Conservation (phyloP, 148 eudicot species). For the Selenicereus undatus region DNA sequence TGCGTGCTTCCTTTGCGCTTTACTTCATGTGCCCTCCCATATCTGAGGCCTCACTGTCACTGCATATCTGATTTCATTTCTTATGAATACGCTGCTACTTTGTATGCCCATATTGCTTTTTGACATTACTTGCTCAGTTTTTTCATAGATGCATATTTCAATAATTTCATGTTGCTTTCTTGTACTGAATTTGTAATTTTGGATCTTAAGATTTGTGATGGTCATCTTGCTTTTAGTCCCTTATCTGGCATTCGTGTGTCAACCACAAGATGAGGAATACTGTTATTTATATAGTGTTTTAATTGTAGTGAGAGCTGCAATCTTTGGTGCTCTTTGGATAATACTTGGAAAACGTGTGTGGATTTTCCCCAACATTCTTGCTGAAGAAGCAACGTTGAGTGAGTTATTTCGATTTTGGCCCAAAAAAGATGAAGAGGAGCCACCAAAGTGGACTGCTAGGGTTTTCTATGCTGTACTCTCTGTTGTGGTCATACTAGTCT, state of each 20-base stretch:
- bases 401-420: slow-evolving; percentile 97
- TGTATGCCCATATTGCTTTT: too few species aligned
- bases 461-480: slow-evolving; percentile 67
- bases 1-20: too few species aligned
- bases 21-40: too few species aligned
- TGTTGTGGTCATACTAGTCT: slow-evolving; percentile 51
- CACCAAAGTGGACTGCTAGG: slow-evolving; percentile 89
- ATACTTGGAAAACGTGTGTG: slow-evolving; percentile 81
- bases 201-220: too few species aligned
- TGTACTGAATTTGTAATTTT: too few species aligned
- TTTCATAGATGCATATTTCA: too few species aligned
- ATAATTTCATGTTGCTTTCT: too few species aligned
- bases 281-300: slow-evolving; percentile 3
- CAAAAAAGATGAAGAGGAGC: slow-evolving; percentile 84
- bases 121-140: too few species aligned
- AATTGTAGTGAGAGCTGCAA: slow-evolving; percentile 76
- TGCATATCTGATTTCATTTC: too few species aligned
- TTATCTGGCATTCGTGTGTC: background rate
- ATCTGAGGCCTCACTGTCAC: too few species aligned
- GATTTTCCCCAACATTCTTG: slow-evolving; percentile 98
- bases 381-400: slow-evolving; percentile 93
- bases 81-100: too few species aligned
- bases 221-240: background rate
- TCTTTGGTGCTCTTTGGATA: slow-evolving; percentile 78
- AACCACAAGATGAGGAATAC: background rate